These are phyloP conservation scores for Dicorynia guianensis DNA, from an alignment of 306 rosid genomes.

Conservation along the genomic window DNA sequence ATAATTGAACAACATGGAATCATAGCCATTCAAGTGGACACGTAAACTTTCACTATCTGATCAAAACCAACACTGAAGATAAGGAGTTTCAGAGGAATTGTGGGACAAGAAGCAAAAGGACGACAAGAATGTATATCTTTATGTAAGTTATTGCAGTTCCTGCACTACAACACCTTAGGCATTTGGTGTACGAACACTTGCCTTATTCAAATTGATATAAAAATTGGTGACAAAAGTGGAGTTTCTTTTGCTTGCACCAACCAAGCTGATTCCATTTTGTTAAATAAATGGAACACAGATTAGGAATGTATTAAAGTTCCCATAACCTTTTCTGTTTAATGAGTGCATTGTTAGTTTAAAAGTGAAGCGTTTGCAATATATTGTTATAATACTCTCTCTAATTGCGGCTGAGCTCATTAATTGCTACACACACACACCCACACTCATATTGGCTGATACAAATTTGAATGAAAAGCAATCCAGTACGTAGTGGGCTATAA, in stretches of 20 bases:
- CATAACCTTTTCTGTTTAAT: constrained; percentile 35
- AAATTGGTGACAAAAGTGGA: constrained; percentile 29
- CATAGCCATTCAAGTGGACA: constrained; percentile 35
- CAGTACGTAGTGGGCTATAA: neutral
- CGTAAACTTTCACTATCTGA: neutral
- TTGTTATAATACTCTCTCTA: constrained; percentile 18
- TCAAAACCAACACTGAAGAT: constrained; percentile 28
- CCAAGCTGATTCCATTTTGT: constrained; percentile 8
- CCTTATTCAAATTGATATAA: neutral
- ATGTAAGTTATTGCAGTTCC: neutral
- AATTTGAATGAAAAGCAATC: constrained; percentile 2
- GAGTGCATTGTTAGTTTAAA: constrained; percentile 52
- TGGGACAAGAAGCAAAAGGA: constrained; percentile 19
- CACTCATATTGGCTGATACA: constrained; percentile 21
- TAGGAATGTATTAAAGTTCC: constrained; percentile 36
- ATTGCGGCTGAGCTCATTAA: constrained; percentile 63
- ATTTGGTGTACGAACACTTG: constrained; percentile 1
- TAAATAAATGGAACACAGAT: constrained; percentile 33
- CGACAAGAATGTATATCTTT: neutral
- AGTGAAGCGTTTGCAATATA: constrained; percentile 17
- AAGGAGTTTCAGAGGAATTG: constrained; percentile 33
- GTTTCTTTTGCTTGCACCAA: constrained; percentile 34
- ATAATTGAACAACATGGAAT: constrained; percentile 30
- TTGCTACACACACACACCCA: too few species aligned
- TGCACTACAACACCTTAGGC: neutral